Evolutionary conservation across 345 rosid genomes (phyloP).

Genomic region (Salix brachista): DNA sequence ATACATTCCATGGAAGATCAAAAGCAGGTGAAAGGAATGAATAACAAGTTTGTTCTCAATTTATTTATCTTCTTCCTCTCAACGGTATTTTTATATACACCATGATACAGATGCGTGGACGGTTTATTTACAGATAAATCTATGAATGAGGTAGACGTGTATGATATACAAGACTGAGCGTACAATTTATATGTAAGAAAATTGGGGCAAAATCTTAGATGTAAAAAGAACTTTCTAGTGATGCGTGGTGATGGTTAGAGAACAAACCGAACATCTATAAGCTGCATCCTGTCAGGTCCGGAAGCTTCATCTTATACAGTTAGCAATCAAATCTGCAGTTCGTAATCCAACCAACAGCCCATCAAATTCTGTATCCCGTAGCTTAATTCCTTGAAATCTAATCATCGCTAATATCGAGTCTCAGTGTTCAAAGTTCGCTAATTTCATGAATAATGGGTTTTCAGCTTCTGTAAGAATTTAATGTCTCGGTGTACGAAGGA

Average conservation of each 20-base stretch:
- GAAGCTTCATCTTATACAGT: not conserved
- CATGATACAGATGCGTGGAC: not conserved
- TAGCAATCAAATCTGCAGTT: not conserved
- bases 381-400: not conserved
- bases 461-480: conserved; percentile 67
- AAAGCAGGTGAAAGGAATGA: not conserved
- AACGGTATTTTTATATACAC: conserved; percentile 5
- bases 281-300: not conserved
- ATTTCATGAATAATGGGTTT: conserved; percentile 32
- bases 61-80: not conserved
- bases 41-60: not conserved
- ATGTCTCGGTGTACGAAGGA: conserved; percentile 72
- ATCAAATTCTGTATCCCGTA: not conserved
- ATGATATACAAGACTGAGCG: not conserved
- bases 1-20: not conserved
- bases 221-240: not conserved
- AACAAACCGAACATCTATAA: not conserved
- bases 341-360: not conserved
- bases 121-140: not conserved
- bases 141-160: not conserved
- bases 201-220: not conserved
- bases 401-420: too few species aligned
- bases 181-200: conserved; percentile 1
- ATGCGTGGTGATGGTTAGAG: not conserved
- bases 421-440: not conserved